Conservation (phyloP, 441 rosid genomes). For the Isatis lusitanica region DNA sequence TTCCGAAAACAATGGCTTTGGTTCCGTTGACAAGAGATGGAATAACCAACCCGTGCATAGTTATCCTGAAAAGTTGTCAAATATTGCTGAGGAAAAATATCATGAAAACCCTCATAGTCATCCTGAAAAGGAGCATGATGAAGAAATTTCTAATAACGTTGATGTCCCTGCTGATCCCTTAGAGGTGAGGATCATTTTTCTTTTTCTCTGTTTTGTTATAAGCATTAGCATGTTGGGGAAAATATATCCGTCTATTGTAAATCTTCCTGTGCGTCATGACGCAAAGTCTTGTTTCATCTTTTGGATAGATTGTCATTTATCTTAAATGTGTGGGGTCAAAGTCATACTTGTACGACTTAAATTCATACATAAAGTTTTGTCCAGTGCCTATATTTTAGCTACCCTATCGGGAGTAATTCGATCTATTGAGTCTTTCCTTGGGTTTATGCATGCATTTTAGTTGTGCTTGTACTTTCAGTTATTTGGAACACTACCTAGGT, state of each 20-base stretch:
- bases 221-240: slow-evolving; percentile 7
- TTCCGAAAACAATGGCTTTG: slow-evolving; percentile 70
- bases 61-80: slow-evolving; percentile 42
- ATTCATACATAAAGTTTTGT: not conserved
- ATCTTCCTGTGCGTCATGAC: not conserved
- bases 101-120: slow-evolving; percentile 39
- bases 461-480: slow-evolving; percentile 14
- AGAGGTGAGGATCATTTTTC: slow-evolving; percentile 53
- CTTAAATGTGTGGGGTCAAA: not conserved
- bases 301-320: not conserved
- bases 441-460: slow-evolving; percentile 21
- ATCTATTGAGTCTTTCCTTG: not conserved
- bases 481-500: not conserved
- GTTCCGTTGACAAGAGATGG: slow-evolving; percentile 59
- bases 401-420: not conserved
- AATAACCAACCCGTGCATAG: slow-evolving; percentile 44
- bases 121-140: slow-evolving; percentile 26
- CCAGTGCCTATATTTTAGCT: slow-evolving; percentile 9
- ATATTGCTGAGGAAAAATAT: slow-evolving; percentile 47
- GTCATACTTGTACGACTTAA: not conserved
- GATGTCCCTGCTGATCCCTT: slow-evolving; percentile 78
- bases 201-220: not conserved
- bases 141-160: slow-evolving; percentile 15
- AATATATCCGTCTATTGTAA: not conserved
- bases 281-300: not conserved